Base-by-base conservation (phyloP, 176 grass and related monocot species). In the Paspalum notatum region DNA sequence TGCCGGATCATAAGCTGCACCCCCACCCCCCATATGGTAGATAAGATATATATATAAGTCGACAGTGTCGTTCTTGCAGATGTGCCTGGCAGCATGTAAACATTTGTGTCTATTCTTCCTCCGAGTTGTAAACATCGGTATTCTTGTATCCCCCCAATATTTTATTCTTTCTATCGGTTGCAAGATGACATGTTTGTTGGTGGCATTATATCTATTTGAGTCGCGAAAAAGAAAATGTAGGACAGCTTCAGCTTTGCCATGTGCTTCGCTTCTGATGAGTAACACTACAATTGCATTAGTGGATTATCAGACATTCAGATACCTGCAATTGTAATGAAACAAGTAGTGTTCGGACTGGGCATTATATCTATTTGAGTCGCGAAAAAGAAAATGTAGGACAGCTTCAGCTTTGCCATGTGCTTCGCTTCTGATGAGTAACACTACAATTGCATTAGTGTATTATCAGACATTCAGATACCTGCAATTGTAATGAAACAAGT, bases 71-170 rank as follows among this genome's bases (percentile, higher is more conserved):
- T 78, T 83, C 57, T 49, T 78, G 58, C 74, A 5, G 66, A 56
- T 52, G 41, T 85, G 82, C 49, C 66, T 86, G 83, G 78, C 66
- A 50, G 66, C 80, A 15, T 82, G 83, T 85, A 78, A 78, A 86
- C 41, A 72, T 82, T 78, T 77, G 72, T 90, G 83, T 72, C 85
- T 85, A 78, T 90, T 85, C 57, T 71, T 85, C 57, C 51, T 55
- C 43, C 50, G 65, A 78, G 50, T 82, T 87, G 42, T 82, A 85
- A 77, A 63, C 74, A 54, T 46, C 72, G 64, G 77, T 57, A 72
- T 84, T 82, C 64, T 76, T 76, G 89, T 58, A 81, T 58, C 50
- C 46, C 44, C 9, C 67, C 41, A 80, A 56, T 80, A 71, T 68
- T 88, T 66, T 46, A 67, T 85, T 88, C 77, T 68, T 84, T 81